Evolutionary conservation across 768 basidiomycete genomes (phyloP), one percentile per base, ranked within the genome.

Genomic region (Trametopsis cervina): DNA sequence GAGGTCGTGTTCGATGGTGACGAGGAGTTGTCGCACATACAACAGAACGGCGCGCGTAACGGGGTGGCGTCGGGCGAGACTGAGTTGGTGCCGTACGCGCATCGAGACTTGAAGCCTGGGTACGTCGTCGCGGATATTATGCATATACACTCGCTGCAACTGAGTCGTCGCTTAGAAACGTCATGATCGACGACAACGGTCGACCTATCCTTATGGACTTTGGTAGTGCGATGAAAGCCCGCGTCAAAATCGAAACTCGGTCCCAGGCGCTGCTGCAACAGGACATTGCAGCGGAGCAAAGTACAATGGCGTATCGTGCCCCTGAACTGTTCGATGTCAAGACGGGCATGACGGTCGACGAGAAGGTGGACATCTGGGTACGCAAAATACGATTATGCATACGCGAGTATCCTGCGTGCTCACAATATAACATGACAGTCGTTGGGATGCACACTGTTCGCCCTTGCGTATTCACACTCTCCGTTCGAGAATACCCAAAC

Each of bases 271-370:
- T 99, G 40, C 59, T 87, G 15, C 92, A 97, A 56, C 96, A 98
- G 79, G 96, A 99, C 63, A 81, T 95, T 54, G 96, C 96, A 2
- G 92, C 91, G 15, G 96, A 99, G 65, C 94, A 95, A 65, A 95
- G 92, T 55, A 92, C 93, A 11, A 98, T 99, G 96, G 89, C 96
- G 0, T 99, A 95, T 59, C 83, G 96, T 17, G 94, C 96, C 1
- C 96, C 96, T 0, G 96, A 99, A 61, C 72, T 99, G 18, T 99
- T 97, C 62, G 96, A 99, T 57, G 94, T 96, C 47, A 95, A 95
- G 63, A 97, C 93, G 4, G 90, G 89, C 20, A 70, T 77, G 35
- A 79, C 72, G 0, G 67, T 98, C 6, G 90, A 96, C 57, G 95
- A 97, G 69, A 94, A 92, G 60, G 93, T 96, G 10, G 93, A 96